phyloP scores from a whole-genome alignment of 495 filamentous ascomycete species.

The Rhypophila decipiens region DNA sequence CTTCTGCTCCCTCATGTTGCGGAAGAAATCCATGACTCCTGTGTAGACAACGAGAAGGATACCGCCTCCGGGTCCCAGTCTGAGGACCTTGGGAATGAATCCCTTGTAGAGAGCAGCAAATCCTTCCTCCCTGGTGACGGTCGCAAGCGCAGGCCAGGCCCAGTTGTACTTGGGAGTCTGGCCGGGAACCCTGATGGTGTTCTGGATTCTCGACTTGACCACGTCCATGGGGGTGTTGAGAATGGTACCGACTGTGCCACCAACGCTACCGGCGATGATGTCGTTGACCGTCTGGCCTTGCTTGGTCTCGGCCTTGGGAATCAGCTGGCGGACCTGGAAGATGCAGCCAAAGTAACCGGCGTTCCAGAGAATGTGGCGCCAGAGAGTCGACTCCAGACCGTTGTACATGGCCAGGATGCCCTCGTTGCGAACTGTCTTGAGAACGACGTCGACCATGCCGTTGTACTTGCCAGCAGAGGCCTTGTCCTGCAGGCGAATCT shows the following conservation, averaged over 20 bases:
- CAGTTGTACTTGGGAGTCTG: conserved; percentile 91
- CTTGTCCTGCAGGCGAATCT: conserved; percentile 94
- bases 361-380: conserved; percentile 98
- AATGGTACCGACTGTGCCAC: conserved; percentile 88
- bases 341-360: conserved; percentile 97
- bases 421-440: conserved; percentile 73
- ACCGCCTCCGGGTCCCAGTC: conserved; percentile 43
- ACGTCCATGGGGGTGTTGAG: conserved; percentile 97
- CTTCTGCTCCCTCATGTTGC: conserved; percentile 28
- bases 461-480: conserved; percentile 91
- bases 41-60: conserved; percentile 92
- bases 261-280: conserved; percentile 75
- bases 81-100: conserved; percentile 83
- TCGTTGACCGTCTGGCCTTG: conserved; percentile 75
- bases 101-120: conserved; percentile 93
- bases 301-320: conserved; percentile 77
- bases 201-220: conserved; percentile 96
- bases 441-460: conserved; percentile 84
- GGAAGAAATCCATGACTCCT: conserved; percentile 85
- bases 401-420: conserved; percentile 89
- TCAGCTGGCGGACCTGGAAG: conserved; percentile 80
- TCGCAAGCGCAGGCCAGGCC: conserved; percentile 80
- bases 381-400: conserved; percentile 90
- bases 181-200: conserved; percentile 74
- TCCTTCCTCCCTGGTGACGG: conserved; percentile 89